These are phyloP conservation scores for Medicago truncatula DNA, from an alignment of 306 rosid genomes.

Conservation along the genomic window DNA sequence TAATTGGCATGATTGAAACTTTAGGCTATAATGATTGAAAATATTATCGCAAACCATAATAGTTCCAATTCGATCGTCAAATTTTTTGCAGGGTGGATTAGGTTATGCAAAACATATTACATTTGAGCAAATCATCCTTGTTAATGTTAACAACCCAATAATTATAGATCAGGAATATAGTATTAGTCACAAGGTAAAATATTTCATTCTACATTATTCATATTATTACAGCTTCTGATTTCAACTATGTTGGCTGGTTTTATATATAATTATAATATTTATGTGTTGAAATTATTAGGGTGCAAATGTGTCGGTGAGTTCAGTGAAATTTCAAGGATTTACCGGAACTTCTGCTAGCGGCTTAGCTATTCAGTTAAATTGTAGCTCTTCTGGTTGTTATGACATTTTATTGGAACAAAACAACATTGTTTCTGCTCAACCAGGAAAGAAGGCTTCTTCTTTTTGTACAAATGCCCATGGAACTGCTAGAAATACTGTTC, in stretches of 20 bases:
- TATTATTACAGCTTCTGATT: background rate
- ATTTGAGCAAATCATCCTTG: conserved; percentile 40
- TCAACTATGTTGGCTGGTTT: background rate
- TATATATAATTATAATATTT: background rate
- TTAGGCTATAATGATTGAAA: no score
- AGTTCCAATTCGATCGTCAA: background rate
- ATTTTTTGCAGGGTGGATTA: conserved; percentile 41
- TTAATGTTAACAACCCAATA: conserved; percentile 26
- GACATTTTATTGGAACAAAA: conserved; percentile 27
- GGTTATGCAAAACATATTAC: conserved; percentile 52
- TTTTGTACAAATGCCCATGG: conserved; percentile 38
- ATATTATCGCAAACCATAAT: no score
- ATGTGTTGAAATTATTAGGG: background rate
- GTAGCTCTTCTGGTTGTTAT: conserved; percentile 29
- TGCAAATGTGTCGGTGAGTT: conserved; percentile 30
- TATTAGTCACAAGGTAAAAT: background rate
- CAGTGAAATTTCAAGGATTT: conserved; percentile 38
- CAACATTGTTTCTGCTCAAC: background rate
- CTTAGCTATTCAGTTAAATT: conserved; percentile 26
- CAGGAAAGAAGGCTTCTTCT: background rate
- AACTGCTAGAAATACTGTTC: background rate
- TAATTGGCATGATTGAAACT: no score
- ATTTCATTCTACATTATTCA: background rate
- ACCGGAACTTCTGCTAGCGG: conserved; percentile 39
- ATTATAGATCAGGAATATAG: conserved; percentile 43